These are phyloP conservation scores for Spathaspora sp. DNA, from an alignment of 1,139 yeast species.

Conservation along the genomic window DNA sequence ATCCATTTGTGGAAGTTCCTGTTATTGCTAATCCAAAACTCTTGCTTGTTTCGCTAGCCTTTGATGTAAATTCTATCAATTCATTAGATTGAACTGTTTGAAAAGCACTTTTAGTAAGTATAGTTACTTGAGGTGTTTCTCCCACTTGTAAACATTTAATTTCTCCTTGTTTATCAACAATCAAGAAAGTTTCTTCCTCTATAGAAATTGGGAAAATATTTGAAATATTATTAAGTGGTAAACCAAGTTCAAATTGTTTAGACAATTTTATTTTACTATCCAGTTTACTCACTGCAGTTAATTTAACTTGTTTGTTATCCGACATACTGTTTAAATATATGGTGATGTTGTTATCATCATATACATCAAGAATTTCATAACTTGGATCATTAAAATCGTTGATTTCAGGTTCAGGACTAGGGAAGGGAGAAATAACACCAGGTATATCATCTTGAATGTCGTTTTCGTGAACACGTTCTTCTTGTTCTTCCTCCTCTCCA, in stretches of 20 bases:
- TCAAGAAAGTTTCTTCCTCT: slow-evolving; percentile 7
- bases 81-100: slow-evolving; percentile 11
- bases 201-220: slow-evolving; percentile 8
- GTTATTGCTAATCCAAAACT: slow-evolving; percentile 19
- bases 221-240: slow-evolving; percentile 5
- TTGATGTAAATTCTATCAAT: slow-evolving; percentile 18
- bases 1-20: slow-evolving; percentile 10
- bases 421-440: slow-evolving; percentile 5
- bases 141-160: slow-evolving; percentile 7
- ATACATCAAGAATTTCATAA: slow-evolving; percentile 12
- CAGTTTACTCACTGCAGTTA: slow-evolving; percentile 11
- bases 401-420: slow-evolving; percentile 11
- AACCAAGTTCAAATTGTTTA: neutral
- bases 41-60: slow-evolving; percentile 9
- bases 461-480: neutral
- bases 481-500: slow-evolving; percentile 5
- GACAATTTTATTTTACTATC: slow-evolving; percentile 7
- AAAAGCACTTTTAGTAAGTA: slow-evolving; percentile 10
- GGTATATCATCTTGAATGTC: neutral
- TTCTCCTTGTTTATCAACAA: slow-evolving; percentile 14
- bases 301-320: slow-evolving; percentile 7
- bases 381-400: slow-evolving; percentile 10
- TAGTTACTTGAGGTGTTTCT: slow-evolving; percentile 4
- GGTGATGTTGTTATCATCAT: slow-evolving; percentile 8
- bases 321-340: slow-evolving; percentile 13